phyloP scores from a whole-genome alignment of 2,329 filamentous ascomycete species.

The Diaporthe sp. region DNA sequence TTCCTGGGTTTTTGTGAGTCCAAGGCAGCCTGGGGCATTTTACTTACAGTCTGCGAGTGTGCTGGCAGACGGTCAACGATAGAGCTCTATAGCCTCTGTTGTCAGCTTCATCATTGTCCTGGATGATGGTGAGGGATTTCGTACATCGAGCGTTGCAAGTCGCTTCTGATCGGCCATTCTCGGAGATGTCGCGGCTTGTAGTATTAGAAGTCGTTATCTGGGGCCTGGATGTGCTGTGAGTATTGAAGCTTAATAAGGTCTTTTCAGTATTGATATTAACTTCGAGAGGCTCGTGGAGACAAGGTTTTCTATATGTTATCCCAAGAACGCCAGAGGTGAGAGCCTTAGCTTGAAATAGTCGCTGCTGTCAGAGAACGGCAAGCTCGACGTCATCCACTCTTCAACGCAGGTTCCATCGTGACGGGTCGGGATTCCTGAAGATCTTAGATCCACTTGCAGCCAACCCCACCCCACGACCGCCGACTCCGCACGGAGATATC shows the following conservation, averaged over 20 bases:
- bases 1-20: not conserved
- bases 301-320: not conserved
- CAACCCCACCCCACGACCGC: constrained; percentile 1
- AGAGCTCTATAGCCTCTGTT: constrained; percentile 54
- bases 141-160: constrained; percentile 56
- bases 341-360: constrained; percentile 7
- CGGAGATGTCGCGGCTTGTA: constrained; percentile 38
- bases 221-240: not conserved
- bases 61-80: constrained; percentile 78
- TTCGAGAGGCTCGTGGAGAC: not conserved
- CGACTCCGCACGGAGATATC: constrained; percentile 34
- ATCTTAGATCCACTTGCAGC: constrained; percentile 6
- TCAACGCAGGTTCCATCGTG: constrained; percentile 15
- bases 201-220: too few species aligned
- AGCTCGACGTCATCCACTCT: constrained; percentile 27
- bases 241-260: not conserved
- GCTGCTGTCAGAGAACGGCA: constrained; percentile 9
- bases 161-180: constrained; percentile 40
- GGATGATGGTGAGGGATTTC: constrained; percentile 19
- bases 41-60: constrained; percentile 69
- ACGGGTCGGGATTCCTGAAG: constrained; percentile 21
- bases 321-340: not conserved
- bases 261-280: not conserved
- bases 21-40: not conserved
- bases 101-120: not conserved